Evolutionary conservation across 2,329 filamentous ascomycete genomes (phyloP).

Genomic region (Hymenoscyphus infarciens): DNA sequence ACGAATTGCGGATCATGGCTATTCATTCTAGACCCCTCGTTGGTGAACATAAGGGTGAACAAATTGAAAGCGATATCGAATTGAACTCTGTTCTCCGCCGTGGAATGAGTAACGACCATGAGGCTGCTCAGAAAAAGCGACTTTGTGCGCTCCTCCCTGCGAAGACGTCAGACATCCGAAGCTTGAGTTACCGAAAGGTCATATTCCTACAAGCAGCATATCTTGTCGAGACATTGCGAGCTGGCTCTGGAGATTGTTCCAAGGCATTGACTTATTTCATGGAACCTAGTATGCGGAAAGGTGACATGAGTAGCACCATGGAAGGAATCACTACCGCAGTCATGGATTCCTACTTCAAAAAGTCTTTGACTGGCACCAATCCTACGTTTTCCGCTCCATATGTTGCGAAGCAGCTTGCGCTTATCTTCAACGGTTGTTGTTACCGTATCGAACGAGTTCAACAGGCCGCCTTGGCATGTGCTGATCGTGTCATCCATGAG

Average conservation of each 20-base stretch:
- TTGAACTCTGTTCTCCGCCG: constrained; percentile 89
- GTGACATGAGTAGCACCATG: constrained; percentile 62
- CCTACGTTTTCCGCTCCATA: constrained; percentile 86
- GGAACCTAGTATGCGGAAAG: constrained; percentile 75
- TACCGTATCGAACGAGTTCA: constrained; percentile 92
- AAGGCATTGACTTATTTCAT: constrained; percentile 88
- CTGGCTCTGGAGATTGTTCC: constrained; percentile 83
- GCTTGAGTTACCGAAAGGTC: constrained; percentile 81
- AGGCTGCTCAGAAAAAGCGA: constrained; percentile 74
- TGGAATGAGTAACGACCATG: constrained; percentile 76
- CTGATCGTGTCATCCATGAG: constrained; percentile 78
- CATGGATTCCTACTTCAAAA: constrained; percentile 74
- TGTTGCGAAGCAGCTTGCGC: constrained; percentile 81
- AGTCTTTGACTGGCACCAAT: constrained; percentile 66
- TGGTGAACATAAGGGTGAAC: constrained; percentile 81
- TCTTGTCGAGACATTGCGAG: constrained; percentile 82
- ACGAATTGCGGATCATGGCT: constrained; percentile 80
- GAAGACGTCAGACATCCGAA: constrained; percentile 73
- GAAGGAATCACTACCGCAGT: constrained; percentile 63
- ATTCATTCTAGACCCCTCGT: constrained; percentile 84
- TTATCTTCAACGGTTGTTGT: constrained; percentile 84
- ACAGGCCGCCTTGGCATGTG: constrained; percentile 76
- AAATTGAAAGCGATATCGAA: constrained; percentile 94
- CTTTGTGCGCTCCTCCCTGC: constrained; percentile 71
- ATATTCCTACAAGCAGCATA: constrained; percentile 91